A percentile compares a stretch with the other conserved stretches of the same genome.
These are phyloP conservation scores for Paecilomyces formosus DNA, from an alignment of 2,329 filamentous ascomycete species.

Conservation along the genomic window DNA sequence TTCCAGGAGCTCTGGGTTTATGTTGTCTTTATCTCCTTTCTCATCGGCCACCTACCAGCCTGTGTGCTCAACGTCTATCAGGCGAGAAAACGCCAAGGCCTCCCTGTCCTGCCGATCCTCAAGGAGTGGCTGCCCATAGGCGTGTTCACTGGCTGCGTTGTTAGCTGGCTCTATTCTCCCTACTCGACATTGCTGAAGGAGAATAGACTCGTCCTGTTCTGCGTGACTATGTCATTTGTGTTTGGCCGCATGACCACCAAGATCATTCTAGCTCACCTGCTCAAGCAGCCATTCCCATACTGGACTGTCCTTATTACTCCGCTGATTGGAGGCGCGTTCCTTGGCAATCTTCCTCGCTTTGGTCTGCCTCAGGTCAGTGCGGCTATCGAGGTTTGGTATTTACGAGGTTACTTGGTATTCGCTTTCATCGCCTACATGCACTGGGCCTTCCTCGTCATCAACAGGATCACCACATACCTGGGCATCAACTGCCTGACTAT, in stretches of 20 bases:
- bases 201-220: slow-evolving; percentile 88
- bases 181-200: slow-evolving; percentile 73
- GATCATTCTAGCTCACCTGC: slow-evolving; percentile 94
- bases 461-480: slow-evolving; percentile 82
- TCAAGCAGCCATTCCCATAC: slow-evolving; percentile 88
- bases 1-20: slow-evolving; percentile 84
- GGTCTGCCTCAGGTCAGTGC: slow-evolving; percentile 62
- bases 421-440: slow-evolving; percentile 79
- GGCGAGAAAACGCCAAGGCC: slow-evolving; percentile 63
- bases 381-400: slow-evolving; percentile 66
- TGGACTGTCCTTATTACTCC: slow-evolving; percentile 90
- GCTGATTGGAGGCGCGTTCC: slow-evolving; percentile 72
- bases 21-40: slow-evolving; percentile 57
- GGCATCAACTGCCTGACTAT: slow-evolving; percentile 96
- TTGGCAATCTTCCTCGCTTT: slow-evolving; percentile 74
- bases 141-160: slow-evolving; percentile 66
- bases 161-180: slow-evolving; percentile 83
- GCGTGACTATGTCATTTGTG: slow-evolving; percentile 89
- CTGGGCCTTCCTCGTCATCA: slow-evolving; percentile 88
- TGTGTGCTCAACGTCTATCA: slow-evolving; percentile 80
- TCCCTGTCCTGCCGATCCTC: slow-evolving; percentile 75
- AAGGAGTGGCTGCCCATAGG: slow-evolving; percentile 90
- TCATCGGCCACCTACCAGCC: slow-evolving; percentile 73
- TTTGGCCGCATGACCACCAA: slow-evolving; percentile 98
- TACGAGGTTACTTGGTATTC: slow-evolving; percentile 78